phyloP scores from a whole-genome alignment of 768 basidiomycete genomes.

The Dioszegia crocea region DNA sequence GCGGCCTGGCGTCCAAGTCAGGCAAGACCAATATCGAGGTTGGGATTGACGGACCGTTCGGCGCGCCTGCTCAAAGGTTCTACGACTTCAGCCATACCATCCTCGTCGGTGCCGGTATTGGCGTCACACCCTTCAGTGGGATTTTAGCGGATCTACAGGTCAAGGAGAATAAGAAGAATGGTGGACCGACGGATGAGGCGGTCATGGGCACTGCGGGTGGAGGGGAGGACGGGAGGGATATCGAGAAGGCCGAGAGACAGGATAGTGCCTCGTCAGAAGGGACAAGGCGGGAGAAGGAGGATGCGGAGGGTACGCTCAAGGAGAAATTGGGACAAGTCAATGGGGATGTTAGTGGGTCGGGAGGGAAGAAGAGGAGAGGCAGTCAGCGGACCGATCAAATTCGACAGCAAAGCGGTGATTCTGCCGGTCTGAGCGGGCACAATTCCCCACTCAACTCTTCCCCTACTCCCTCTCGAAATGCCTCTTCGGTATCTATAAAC shows the following conservation, averaged over 20 bases:
- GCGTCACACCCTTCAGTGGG: constrained; percentile 28
- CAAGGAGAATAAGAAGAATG: constrained; percentile 15
- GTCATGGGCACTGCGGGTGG: constrained; percentile 3
- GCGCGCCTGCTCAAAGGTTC: constrained; percentile 27
- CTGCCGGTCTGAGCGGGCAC: background rate
- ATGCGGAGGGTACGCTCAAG: background rate
- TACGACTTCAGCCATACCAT: constrained; percentile 29
- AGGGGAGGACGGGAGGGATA: background rate
- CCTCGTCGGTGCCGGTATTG: constrained; percentile 23
- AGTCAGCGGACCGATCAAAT: background rate
- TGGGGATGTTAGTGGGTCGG: background rate
- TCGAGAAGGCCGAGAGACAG: background rate
- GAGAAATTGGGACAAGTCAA: background rate
- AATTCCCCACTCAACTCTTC: background rate
- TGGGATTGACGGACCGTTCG: constrained; percentile 26
- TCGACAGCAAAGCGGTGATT: background rate
- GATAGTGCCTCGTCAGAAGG: background rate
- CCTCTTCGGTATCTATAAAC: background rate
- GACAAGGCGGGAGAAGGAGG: background rate
- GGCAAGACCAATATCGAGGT: constrained; percentile 8
- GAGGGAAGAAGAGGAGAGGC: background rate
- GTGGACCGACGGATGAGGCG: constrained; percentile 10
- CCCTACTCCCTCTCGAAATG: background rate
- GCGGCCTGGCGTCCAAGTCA: constrained; percentile 3
- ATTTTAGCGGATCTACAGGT: constrained; percentile 27